A percentile compares a stretch with the other conserved stretches of the same genome.
phyloP scores from a whole-genome alignment of 768 basidiomycete species.

The Leccinellum luteum region DNA sequence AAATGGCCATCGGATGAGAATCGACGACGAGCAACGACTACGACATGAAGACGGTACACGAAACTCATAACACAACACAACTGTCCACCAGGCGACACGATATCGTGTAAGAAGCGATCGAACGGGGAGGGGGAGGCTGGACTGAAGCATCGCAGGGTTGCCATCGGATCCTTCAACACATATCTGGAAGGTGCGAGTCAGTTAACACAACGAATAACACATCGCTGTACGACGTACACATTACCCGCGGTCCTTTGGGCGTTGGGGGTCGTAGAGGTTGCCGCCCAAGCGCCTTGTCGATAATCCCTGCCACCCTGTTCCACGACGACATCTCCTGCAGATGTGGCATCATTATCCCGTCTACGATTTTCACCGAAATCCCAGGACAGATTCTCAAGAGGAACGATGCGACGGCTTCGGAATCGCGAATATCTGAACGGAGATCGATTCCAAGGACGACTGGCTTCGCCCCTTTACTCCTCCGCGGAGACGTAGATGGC shows the following conservation, averaged over 20 bases:
- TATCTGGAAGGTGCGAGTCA: not conserved
- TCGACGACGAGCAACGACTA: not conserved
- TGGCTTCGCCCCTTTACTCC: conserved; percentile 4
- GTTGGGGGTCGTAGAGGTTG: conserved; percentile 3
- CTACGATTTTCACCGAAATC: conserved; percentile 4
- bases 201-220: not conserved
- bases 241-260: conserved; percentile 7
- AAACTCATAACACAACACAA: not conserved
- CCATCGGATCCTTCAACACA: conserved; percentile 5
- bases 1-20: not conserved
- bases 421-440: conserved; percentile 20
- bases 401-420: conserved; percentile 14
- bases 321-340: conserved; percentile 19
- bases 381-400: conserved; percentile 12
- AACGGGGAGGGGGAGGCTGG: not conserved
- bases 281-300: conserved; percentile 16
- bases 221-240: conserved; percentile 14
- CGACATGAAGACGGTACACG: not conserved
- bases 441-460: conserved; percentile 10
- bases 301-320: conserved; percentile 18
- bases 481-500: not conserved
- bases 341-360: conserved; percentile 4
- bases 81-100: not conserved
- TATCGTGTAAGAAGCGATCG: not conserved
- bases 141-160: not conserved